Conservation (phyloP, 179 eudicot species). For the Beta corolliflora region DNA sequence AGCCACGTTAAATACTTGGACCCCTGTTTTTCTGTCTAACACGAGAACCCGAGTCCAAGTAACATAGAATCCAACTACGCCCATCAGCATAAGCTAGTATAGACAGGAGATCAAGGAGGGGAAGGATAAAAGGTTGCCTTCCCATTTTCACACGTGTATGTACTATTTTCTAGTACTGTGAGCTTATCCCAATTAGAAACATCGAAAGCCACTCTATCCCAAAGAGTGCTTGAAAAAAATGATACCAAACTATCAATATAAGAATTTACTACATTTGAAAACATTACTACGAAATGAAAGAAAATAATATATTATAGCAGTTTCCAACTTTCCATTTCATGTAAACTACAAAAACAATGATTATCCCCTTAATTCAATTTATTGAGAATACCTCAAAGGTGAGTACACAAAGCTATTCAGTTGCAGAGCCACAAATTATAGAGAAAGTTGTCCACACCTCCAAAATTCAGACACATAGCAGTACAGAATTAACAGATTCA, state of each 20-base stretch:
- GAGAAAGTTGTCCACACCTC: conserved; percentile 10
- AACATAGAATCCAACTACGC: too few species aligned
- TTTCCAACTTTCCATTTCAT: conserved; percentile 6
- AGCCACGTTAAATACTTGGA: too few species aligned
- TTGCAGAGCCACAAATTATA: conserved; percentile 18
- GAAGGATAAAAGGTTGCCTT: background rate
- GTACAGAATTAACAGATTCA: conserved; percentile 40
- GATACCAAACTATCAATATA: background rate
- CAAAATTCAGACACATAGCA: conserved; percentile 19
- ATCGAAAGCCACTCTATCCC: background rate
- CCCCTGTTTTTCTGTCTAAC: too few species aligned
- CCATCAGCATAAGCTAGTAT: background rate
- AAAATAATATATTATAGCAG: background rate
- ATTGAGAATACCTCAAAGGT: conserved; percentile 32
- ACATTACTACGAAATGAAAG: background rate
- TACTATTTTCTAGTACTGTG: background rate
- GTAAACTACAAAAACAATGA: conserved; percentile 18
- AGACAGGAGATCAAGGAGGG: background rate
- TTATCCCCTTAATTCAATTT: conserved; percentile 29
- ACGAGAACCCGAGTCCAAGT: too few species aligned
- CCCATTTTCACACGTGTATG: background rate
- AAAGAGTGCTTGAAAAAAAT: background rate
- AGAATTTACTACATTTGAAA: background rate
- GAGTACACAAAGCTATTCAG: conserved; percentile 25
- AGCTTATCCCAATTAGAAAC: background rate